A percentile compares a stretch with the other conserved stretches of the same genome.
These are phyloP conservation scores for Erigeron philadelphicus DNA, from an alignment of 140 eudicot species.

Conservation along the genomic window DNA sequence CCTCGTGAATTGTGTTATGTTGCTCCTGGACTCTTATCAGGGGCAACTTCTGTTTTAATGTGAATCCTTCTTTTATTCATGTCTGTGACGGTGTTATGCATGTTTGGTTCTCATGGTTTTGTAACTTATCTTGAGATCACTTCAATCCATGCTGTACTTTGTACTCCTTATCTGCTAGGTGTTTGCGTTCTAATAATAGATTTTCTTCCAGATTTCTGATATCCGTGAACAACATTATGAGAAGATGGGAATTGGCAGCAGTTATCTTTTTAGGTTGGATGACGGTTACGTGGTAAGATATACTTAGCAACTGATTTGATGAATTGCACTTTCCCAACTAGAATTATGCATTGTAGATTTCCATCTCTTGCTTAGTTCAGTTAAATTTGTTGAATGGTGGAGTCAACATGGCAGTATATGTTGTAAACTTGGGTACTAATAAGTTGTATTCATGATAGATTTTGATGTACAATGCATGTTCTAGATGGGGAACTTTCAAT, in stretches of 20 bases:
- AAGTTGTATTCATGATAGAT: not conserved
- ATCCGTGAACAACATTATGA: constrained; percentile 84
- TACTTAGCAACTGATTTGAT: constrained; percentile 12
- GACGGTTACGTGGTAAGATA: constrained; percentile 94
- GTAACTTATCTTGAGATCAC: not conserved
- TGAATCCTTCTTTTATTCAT: not conserved
- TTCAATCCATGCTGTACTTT: not conserved
- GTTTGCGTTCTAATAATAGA: not conserved
- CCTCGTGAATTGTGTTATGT: not conserved
- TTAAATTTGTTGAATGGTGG: not conserved
- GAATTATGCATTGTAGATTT: not conserved
- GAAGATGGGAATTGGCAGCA: constrained; percentile 97
- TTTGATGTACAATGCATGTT: too few species aligned
- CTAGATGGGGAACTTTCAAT: not conserved
- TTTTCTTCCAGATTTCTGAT: constrained; percentile 70
- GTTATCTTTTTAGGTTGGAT: constrained; percentile 92
- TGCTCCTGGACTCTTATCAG: not conserved
- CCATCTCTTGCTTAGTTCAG: not conserved
- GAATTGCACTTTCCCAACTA: constrained; percentile 1
- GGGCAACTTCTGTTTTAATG: constrained; percentile 1
- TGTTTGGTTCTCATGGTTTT: constrained; percentile 5
- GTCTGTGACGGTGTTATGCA: not conserved
- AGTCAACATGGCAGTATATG: not conserved
- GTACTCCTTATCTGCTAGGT: not conserved
- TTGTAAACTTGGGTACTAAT: not conserved